Evolutionary conservation across 2,329 filamentous ascomycete genomes (phyloP).

Genomic region (Alternaria triticina): DNA sequence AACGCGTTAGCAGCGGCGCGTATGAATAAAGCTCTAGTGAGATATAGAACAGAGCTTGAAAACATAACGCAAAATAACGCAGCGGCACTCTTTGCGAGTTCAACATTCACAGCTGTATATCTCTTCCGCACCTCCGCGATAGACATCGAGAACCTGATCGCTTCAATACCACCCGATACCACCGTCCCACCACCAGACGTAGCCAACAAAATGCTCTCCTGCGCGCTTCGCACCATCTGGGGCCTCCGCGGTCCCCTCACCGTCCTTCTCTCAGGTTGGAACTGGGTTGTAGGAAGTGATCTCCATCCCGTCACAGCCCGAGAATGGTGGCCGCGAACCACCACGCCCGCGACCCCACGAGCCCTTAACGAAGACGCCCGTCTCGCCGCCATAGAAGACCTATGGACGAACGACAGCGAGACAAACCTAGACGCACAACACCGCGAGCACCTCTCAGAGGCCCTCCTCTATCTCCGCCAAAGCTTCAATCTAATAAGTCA

Average conservation of each 20-base stretch:
- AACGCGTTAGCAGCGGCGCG: constrained; percentile 36
- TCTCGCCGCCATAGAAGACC: constrained; percentile 28
- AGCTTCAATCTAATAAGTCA: constrained; percentile 40
- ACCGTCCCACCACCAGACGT: constrained; percentile 23
- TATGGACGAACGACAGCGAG: constrained; percentile 32
- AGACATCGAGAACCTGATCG: constrained; percentile 38
- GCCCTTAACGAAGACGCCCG: constrained; percentile 38
- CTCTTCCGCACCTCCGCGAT: constrained; percentile 41
- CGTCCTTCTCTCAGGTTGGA: constrained; percentile 41
- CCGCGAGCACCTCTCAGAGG: constrained; percentile 26
- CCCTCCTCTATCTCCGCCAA: constrained; percentile 36
- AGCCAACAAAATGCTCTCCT: constrained; percentile 37
- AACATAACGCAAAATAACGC: constrained; percentile 51
- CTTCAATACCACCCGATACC: constrained; percentile 29
- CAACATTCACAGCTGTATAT: constrained; percentile 43
- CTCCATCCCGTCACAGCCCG: constrained; percentile 36
- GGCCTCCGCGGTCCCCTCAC: constrained; percentile 40
- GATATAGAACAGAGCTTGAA: constrained; percentile 34
- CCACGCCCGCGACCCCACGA: constrained; percentile 26
- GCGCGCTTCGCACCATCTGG: constrained; percentile 33
- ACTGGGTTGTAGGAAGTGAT: constrained; percentile 36
- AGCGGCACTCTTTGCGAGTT: constrained; percentile 49
- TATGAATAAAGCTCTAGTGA: constrained; percentile 43
- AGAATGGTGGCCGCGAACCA: constrained; percentile 43
- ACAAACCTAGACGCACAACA: constrained; percentile 16